Conservation (phyloP, 345 rosid species). For the Dipteronia dyeriana region DNA sequence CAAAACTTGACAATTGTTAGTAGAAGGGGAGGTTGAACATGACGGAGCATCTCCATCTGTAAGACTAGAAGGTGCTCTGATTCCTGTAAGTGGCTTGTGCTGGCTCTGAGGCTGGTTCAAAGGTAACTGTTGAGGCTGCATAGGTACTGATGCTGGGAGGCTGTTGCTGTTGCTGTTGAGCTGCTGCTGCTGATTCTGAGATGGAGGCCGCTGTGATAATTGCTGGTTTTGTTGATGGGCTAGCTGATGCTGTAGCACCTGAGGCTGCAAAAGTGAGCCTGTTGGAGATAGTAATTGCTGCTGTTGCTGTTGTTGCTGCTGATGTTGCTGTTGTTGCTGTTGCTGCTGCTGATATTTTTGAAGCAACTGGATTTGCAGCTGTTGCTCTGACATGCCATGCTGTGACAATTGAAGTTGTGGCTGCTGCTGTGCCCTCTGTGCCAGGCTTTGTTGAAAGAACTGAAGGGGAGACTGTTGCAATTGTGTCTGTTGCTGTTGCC, state of each 20-base stretch:
- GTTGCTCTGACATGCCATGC: slow-evolving; percentile 78
- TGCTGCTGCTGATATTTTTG: slow-evolving; percentile 57
- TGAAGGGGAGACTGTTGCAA: slow-evolving; percentile 57
- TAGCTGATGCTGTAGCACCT: slow-evolving; percentile 61
- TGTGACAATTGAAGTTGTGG: slow-evolving; percentile 53
- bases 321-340: slow-evolving; percentile 49
- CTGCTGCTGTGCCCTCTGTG: slow-evolving; percentile 65
- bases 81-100: slow-evolving; percentile 47
- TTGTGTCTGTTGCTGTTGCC: slow-evolving; percentile 67
- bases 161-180: slow-evolving; percentile 55
- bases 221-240: slow-evolving; percentile 55
- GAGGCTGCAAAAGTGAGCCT: slow-evolving; percentile 68
- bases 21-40: slow-evolving; percentile 94
- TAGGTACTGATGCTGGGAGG: slow-evolving; percentile 53
- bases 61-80: slow-evolving; percentile 64
- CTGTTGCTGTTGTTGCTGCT: slow-evolving; percentile 49
- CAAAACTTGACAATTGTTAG: slow-evolving; percentile 79
- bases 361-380: slow-evolving; percentile 63
- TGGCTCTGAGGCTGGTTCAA: slow-evolving; percentile 57
- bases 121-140: slow-evolving; percentile 60
- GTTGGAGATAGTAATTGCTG: slow-evolving; percentile 62
- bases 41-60: slow-evolving; percentile 96
- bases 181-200: slow-evolving; percentile 65
- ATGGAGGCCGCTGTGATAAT: slow-evolving; percentile 46
- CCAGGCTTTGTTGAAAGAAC: slow-evolving; percentile 50